Evolutionary conservation across 1,139 yeast species (phyloP).

Genomic region (Blastobotrys proliferans): DNA sequence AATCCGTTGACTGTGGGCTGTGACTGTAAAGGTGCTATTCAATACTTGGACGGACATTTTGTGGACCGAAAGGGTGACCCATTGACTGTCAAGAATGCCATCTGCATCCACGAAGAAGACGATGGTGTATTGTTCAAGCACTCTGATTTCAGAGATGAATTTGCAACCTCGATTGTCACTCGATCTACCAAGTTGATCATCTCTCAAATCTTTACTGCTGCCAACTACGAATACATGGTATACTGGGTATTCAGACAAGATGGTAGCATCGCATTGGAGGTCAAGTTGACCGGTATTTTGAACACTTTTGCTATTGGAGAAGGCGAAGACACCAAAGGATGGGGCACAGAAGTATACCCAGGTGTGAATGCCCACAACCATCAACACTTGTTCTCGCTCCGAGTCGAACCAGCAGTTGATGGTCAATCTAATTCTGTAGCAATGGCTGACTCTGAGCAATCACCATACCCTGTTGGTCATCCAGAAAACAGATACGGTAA

Average conservation of each 20-base stretch:
- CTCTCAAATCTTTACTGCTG: conserved; percentile 80
- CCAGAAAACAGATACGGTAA: conserved; percentile 46
- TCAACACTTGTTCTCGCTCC: conserved; percentile 76
- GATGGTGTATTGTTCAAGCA: conserved; percentile 76
- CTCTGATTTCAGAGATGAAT: conserved; percentile 77
- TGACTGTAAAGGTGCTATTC: conserved; percentile 81
- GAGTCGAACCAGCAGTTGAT: conserved; percentile 76
- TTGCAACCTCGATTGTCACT: conserved; percentile 56
- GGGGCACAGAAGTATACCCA: conserved; percentile 80
- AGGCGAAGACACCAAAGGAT: conserved; percentile 63
- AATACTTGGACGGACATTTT: conserved; percentile 72
- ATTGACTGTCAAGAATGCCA: conserved; percentile 66
- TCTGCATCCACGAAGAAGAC: conserved; percentile 83
- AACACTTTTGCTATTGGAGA: conserved; percentile 47
- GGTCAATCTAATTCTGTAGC: conserved; percentile 81
- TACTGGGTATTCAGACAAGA: conserved; percentile 82
- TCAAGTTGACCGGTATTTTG: conserved; percentile 76
- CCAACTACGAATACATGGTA: conserved; percentile 78
- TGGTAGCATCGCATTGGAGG: conserved; percentile 73
- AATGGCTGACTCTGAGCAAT: conserved; percentile 61
- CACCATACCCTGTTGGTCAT: conserved; percentile 38
- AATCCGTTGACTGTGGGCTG: conserved; percentile 75
- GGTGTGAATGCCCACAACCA: conserved; percentile 81
- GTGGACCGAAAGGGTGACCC: conserved; percentile 65
- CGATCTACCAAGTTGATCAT: conserved; percentile 70